Evolutionary conservation across 1,284 basidiomycete genomes (phyloP).

Genomic region (Fomitopsis betulina): DNA sequence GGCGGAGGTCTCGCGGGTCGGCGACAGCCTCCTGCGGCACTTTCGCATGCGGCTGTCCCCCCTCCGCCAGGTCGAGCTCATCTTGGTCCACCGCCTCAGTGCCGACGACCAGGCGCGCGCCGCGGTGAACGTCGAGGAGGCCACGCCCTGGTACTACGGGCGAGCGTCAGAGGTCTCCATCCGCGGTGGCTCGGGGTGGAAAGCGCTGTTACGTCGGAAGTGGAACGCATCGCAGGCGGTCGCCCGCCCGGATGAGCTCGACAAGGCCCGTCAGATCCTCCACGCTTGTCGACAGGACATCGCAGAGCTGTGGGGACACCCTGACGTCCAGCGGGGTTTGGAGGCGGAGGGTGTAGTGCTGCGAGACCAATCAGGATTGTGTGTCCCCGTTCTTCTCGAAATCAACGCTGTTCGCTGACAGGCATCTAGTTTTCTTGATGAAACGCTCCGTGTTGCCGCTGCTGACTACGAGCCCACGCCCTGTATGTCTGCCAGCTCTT

Average conservation of each 20-base stretch:
- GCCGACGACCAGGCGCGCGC: constrained; percentile 16
- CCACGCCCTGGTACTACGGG: constrained; percentile 29
- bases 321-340: constrained; percentile 37
- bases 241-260: constrained; percentile 25
- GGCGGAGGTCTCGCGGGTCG: neutral
- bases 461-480: constrained; percentile 47
- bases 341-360: constrained; percentile 39
- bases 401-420: neutral
- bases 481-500: constrained; percentile 25
- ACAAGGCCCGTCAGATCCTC: constrained; percentile 43
- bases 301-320: constrained; percentile 42
- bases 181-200: constrained; percentile 46
- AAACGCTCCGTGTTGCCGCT: constrained; percentile 43
- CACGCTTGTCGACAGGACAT: constrained; percentile 51
- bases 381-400: constrained; percentile 23
- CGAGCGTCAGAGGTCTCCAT: constrained; percentile 45
- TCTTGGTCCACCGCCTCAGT: constrained; percentile 29
- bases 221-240: neutral
- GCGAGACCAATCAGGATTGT: constrained; percentile 59
- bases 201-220: constrained; percentile 23
- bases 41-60: constrained; percentile 46
- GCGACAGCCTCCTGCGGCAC: constrained; percentile 31
- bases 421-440: constrained; percentile 47
- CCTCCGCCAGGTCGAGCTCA: constrained; percentile 48
- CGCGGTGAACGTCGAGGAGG: constrained; percentile 4